Evolutionary conservation across 805 yeast species (phyloP).

Genomic region (Schwanniomyces vanrijiae): DNA sequence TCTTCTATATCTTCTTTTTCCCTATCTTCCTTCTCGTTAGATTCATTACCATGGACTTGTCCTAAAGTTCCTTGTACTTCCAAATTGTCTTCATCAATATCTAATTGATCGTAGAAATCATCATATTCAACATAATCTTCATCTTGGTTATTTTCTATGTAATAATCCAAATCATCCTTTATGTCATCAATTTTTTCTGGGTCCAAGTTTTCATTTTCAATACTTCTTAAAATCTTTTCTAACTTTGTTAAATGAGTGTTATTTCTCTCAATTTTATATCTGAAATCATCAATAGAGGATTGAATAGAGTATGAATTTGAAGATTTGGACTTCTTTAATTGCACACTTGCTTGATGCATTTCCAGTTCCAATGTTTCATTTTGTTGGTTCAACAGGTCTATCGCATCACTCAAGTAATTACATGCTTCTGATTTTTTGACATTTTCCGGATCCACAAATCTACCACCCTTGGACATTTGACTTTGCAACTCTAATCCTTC

Average conservation of each 20-base stretch:
- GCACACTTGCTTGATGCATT: conserved; percentile 33
- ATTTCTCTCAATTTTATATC: conserved; percentile 68
- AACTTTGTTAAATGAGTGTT: conserved; percentile 74
- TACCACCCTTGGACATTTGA: conserved; percentile 27
- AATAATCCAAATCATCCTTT: conserved; percentile 88
- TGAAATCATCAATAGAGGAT: conserved; percentile 60
- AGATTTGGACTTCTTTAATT: conserved; percentile 50
- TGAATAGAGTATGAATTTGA: conserved; percentile 46
- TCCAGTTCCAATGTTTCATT: conserved; percentile 76
- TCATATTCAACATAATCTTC: conserved; percentile 93
- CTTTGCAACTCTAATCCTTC: conserved; percentile 81
- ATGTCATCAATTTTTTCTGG: conserved; percentile 74
- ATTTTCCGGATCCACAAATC: conserved; percentile 69
- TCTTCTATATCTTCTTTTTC: background rate
- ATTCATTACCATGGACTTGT: conserved; percentile 17
- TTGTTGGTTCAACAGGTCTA: conserved; percentile 82
- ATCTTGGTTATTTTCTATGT: conserved; percentile 90
- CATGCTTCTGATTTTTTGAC: conserved; percentile 73
- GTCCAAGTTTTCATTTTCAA: conserved; percentile 79
- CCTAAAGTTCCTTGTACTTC: conserved; percentile 27
- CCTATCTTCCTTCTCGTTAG: conserved; percentile 3
- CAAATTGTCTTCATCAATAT: conserved; percentile 51
- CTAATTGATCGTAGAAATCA: conserved; percentile 84
- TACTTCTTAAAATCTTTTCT: conserved; percentile 71
- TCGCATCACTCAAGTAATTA: conserved; percentile 64